Evolutionary conservation across 225 moss, liverwort and hornwort genomes (phyloP), one percentile per base, ranked within the genome.

Genomic region (Physcomitrium patens): DNA sequence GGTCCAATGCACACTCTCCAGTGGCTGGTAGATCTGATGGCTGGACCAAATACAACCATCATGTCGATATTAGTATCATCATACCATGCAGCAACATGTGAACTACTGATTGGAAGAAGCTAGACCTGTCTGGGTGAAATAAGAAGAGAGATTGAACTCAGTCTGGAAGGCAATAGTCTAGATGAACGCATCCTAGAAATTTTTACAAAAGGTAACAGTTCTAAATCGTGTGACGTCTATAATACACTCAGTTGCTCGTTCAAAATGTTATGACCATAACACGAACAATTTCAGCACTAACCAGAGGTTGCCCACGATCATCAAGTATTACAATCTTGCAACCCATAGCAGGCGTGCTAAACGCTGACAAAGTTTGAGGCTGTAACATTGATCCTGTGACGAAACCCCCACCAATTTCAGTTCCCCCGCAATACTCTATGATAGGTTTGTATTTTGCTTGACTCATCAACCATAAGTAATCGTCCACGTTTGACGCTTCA

Each of bases 331-430:
- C 57, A 47, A 88, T 83, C 65, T 81, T 77, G 79, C 86, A 83
- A 65, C 89, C 91, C 88, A 91, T 86, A 63, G 86, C 89, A 63
- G 91, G 89, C 16, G 89, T 89, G 65, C 88, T 91, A 70, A 91
- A 91, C 1, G 80, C 59, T 42, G 88, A 79, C 58, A 88, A 54
- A 53, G 86, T 67, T 73, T 89, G 88, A n/a, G 89, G 84, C 76
- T 89, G 91, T 71, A 89, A 73, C 89, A 91, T 77, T 15, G 88
- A 83, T 47, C 91, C 91, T 18, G 83, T 80, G 37, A 86, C 83
- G 44, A 85, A 91, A 0, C 76, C 89, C 50, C 89, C 91, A 70
- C 91, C 91, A 69, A 91, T 86, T 78, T 91, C 91, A 23, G 91
- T 91, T 65, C 91, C 91, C 72, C 91, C 91, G 66, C 91, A 91